A percentile compares a stretch with the other conserved stretches of the same genome.
Conservation (phyloP, 192 early-diverging fungal species). For the Backusella sp. region DNA sequence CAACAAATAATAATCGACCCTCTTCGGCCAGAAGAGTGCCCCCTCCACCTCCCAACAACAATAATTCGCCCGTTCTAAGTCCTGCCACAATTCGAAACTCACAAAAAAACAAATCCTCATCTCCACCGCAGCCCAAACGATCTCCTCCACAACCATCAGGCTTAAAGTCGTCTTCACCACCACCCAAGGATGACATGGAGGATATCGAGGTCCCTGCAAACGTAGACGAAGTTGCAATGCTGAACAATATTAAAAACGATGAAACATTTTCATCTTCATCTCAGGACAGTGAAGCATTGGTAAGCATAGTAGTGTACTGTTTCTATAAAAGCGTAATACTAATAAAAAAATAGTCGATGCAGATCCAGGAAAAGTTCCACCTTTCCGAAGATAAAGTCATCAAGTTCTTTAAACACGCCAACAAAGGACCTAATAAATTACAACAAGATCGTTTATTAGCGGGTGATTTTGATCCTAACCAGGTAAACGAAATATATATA, state of each 20-base stretch:
- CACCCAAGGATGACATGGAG: background rate
- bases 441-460: conserved; percentile 9
- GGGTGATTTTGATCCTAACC: conserved; percentile 1
- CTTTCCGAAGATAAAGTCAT: conserved; percentile 48
- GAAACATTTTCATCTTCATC: conserved; percentile 6
- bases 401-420: conserved; percentile 50
- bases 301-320: background rate
- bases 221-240: conserved; percentile 46
- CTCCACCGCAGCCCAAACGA: background rate
- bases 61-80: background rate
- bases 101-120: background rate
- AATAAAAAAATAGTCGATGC: conserved; percentile 38
- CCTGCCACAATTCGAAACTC: conserved; percentile 11
- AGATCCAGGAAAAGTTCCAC: conserved; percentile 54
- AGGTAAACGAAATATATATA: background rate
- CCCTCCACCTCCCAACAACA: background rate
- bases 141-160: background rate
- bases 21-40: background rate
- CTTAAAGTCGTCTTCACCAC: background rate
- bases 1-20: background rate
- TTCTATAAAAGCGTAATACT: no score
- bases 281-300: conserved; percentile 33
- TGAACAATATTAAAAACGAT: conserved; percentile 25
- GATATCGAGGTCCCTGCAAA: conserved; percentile 31
- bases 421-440: conserved; percentile 1